These are phyloP conservation scores for Brassica hybrid DNA, from an alignment of 441 rosid genomes.

Conservation along the genomic window DNA sequence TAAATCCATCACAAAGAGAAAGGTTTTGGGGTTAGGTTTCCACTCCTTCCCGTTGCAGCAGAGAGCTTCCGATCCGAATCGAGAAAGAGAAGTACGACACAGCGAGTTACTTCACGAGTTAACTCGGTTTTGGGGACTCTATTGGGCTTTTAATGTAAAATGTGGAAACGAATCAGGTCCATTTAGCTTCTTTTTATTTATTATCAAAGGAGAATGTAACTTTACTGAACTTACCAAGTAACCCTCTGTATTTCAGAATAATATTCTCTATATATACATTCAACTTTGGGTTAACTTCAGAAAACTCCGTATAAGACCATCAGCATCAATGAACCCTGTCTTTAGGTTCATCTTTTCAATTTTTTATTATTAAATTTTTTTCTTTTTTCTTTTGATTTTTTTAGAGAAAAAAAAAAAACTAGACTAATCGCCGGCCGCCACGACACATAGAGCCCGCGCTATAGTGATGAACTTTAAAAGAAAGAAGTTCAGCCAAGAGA, in stretches of 20 bases:
- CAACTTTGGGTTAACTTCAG: no score
- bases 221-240: not conserved
- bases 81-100: constrained; percentile 12
- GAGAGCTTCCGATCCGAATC: constrained; percentile 29
- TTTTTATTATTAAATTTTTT: no score
- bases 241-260: not conserved
- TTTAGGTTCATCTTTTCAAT: no score
- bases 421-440: no score
- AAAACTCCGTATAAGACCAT: no score
- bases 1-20: constrained; percentile 15
- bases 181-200: not conserved
- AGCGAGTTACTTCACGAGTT: constrained; percentile 13
- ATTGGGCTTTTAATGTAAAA: constrained; percentile 5
- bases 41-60: not conserved
- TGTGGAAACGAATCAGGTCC: not conserved
- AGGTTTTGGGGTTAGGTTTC: constrained; percentile 1
- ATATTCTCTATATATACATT: no score
- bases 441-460: no score
- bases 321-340: no score
- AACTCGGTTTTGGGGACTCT: not conserved
- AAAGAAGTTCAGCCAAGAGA: no score
- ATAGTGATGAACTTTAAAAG: no score
- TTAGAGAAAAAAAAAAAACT: no score
- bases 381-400: no score
- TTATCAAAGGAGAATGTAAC: not conserved